Conservation (phyloP, 257 asterid genomes). For the Ehretia macrophylla region DNA sequence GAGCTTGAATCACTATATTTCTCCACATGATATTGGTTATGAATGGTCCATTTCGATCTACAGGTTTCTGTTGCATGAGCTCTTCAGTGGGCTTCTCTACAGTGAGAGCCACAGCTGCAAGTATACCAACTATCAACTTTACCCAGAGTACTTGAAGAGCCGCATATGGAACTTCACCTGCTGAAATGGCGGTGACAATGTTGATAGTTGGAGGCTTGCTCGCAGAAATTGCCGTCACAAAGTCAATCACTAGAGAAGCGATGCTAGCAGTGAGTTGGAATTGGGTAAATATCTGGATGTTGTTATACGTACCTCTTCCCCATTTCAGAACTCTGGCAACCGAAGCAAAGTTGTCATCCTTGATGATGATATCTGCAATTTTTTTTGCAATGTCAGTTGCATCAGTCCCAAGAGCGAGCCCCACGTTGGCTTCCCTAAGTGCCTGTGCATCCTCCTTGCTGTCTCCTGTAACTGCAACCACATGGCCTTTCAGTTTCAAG, state of each 20-base stretch:
- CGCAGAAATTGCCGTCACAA: conserved; percentile 23
- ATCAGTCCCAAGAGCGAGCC: conserved; percentile 59
- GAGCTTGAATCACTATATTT: conserved; percentile 49
- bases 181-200: conserved; percentile 63
- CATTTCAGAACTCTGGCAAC: conserved; percentile 55
- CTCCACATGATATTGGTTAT: conserved; percentile 69
- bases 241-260: conserved; percentile 47
- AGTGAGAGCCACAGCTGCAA: conserved; percentile 70
- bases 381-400: conserved; percentile 63
- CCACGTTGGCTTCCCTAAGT: conserved; percentile 57
- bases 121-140: conserved; percentile 62
- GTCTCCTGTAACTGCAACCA: conserved; percentile 72
- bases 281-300: conserved; percentile 68
- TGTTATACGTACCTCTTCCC: conserved; percentile 66
- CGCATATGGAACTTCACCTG: conserved; percentile 67
- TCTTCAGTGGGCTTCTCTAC: conserved; percentile 44
- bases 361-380: conserved; percentile 62
- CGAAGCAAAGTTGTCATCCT: conserved; percentile 58
- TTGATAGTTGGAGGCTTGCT: conserved; percentile 34
- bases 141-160: conserved; percentile 74
- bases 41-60: conserved; percentile 41
- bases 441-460: conserved; percentile 57
- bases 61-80: conserved; percentile 42
- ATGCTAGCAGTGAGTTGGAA: conserved; percentile 72
- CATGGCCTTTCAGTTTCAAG: conserved; percentile 57